phyloP scores from a whole-genome alignment of 2,329 filamentous ascomycete species.

The Monilinia fructigena region DNA sequence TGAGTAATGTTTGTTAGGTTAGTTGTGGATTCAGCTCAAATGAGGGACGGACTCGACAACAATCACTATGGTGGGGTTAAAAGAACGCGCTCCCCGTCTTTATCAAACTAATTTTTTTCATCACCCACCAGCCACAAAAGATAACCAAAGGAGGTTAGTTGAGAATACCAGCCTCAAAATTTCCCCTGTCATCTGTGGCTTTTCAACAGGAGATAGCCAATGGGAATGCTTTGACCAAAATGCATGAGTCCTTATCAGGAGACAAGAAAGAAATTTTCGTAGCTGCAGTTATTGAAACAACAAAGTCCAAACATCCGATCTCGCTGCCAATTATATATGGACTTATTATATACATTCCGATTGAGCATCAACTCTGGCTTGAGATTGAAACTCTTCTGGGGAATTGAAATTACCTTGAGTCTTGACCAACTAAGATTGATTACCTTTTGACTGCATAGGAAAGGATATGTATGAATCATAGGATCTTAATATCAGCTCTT shows the following conservation, averaged over 20 bases:
- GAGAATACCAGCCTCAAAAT: conserved; percentile 1
- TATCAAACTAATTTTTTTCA: conserved; percentile 14
- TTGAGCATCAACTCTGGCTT: not conserved
- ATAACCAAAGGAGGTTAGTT: conserved; percentile 27
- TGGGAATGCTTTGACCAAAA: conserved; percentile 11
- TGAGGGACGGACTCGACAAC: conserved; percentile 16
- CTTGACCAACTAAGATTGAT: not conserved
- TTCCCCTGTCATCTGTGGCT: conserved; percentile 16
- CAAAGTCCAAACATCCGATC: not conserved
- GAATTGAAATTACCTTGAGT: not conserved
- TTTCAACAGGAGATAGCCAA: not conserved
- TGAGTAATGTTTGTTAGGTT: not conserved
- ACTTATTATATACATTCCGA: not conserved
- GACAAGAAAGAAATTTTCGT: conserved; percentile 16
- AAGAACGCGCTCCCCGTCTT: not conserved
- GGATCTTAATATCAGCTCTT: not conserved
- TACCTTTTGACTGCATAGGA: not conserved
- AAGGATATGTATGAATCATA: too few species aligned
- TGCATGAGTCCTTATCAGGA: conserved; percentile 16
- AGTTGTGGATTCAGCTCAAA: conserved; percentile 11
- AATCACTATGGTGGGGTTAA: conserved; percentile 14
- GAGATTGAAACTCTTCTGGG: not conserved
- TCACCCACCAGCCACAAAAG: conserved; percentile 21
- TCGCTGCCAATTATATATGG: conserved; percentile 2
- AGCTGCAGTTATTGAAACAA: not conserved